phyloP scores from a whole-genome alignment of 495 filamentous ascomycete genomes.

The Penicillium canescens region DNA sequence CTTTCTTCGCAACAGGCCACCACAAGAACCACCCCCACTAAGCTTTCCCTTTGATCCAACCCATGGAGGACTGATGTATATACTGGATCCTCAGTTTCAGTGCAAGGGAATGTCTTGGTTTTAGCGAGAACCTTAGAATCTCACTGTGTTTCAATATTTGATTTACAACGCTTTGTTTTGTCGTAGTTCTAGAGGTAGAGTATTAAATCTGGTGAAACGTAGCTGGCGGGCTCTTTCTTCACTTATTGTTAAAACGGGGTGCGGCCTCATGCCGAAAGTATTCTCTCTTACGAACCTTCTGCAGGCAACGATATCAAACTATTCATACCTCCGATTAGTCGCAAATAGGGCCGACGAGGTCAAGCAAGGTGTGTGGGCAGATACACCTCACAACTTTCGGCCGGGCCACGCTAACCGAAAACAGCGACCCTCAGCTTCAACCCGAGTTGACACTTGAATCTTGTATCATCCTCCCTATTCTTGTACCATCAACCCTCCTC shows the following conservation, averaged over 20 bases:
- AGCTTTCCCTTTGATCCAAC: conserved; percentile 29
- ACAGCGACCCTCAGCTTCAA: conserved; percentile 44
- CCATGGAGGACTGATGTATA: conserved; percentile 42
- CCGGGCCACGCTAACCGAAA: conserved; percentile 43
- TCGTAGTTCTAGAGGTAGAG: not conserved
- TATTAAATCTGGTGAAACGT: not conserved
- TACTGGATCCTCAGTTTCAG: conserved; percentile 33
- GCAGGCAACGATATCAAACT: no score
- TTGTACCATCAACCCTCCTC: conserved; percentile 20
- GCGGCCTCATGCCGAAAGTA: no score
- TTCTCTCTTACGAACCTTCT: not conserved
- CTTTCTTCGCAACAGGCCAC: conserved; percentile 63
- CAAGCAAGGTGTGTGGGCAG: conserved; percentile 2
- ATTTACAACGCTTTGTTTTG: not conserved
- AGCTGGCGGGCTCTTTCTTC: not conserved
- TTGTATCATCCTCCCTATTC: conserved; percentile 22
- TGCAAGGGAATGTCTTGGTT: conserved; percentile 33
- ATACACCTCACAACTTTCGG: conserved; percentile 15
- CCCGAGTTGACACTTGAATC: conserved; percentile 31
- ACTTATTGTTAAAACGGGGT: not conserved
- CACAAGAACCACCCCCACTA: conserved; percentile 99
- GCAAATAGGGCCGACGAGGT: not conserved
- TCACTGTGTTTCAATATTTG: conserved; percentile 28
- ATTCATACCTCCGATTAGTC: not conserved
- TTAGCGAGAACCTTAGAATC: conserved; percentile 27